Percentiles rank a stretch among this genome's conserved stretches.
Conservation (phyloP, 345 rosid species). For the Citrus reticulata region DNA sequence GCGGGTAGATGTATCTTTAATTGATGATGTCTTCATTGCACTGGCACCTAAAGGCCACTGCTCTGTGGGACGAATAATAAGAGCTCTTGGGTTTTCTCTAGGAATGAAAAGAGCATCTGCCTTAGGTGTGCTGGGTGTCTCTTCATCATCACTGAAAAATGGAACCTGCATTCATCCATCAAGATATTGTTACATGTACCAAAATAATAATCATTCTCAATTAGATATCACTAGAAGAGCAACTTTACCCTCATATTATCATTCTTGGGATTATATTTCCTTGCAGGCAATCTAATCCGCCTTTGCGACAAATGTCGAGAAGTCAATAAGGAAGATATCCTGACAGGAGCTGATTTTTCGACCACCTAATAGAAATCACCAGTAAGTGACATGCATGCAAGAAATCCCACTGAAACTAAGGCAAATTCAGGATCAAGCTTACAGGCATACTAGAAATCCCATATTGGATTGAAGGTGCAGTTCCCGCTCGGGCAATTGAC, state of each 20-base stretch:
- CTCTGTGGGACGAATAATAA: constrained; percentile 63
- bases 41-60: constrained; percentile 46
- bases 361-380: constrained; percentile 47
- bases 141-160: constrained; percentile 79
- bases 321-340: constrained; percentile 77
- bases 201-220: not conserved
- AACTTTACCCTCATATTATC: constrained; percentile 63
- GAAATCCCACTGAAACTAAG: not conserved
- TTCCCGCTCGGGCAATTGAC: constrained; percentile 75
- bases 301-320: constrained; percentile 78
- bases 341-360: constrained; percentile 72
- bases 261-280: constrained; percentile 71
- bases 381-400: not conserved
- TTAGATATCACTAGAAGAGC: not conserved
- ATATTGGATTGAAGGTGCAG: constrained; percentile 72
- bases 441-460: constrained; percentile 93
- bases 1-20: constrained; percentile 35
- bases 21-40: constrained; percentile 46
- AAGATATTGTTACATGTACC: not conserved
- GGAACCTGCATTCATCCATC: constrained; percentile 61
- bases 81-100: constrained; percentile 90
- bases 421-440: constrained; percentile 22
- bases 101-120: constrained; percentile 87
- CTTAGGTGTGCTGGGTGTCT: constrained; percentile 75
- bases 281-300: constrained; percentile 63